Base-by-base conservation (phyloP, 306 rosid genomes). In the Begonia fuchsioides region DNA sequence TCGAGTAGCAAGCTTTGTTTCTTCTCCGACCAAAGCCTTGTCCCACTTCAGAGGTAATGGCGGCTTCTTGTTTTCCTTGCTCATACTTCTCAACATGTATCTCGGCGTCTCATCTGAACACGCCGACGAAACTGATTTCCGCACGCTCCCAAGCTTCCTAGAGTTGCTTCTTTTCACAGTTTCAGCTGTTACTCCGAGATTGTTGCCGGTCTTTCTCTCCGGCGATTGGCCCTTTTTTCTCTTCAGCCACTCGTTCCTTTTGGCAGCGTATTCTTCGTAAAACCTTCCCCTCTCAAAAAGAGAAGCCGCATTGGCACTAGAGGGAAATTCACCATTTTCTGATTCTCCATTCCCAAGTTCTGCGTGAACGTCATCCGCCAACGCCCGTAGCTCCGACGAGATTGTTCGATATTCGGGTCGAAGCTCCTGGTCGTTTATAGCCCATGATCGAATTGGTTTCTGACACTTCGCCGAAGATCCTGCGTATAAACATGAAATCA, bases 221-320 rank as follows among this genome's bases (percentile, higher is more conserved):
- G 52, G 68, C 1, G 47, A 26, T 15, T 63, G 54, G 0, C 71
- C 70, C 20, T 71, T 75, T 65, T 81, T 90, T 43, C 80, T 77
- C 66, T 58, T 76, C 2, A 90, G 78, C 72, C 85, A 79, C 70
- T 90, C 98, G n/a, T 85, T 85, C 64, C 98, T 76, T 57, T 80
- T 71, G 1, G 92, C 94, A 13, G 95, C 84, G 48, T 90, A 90
- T 49, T 68, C 92, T 1, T 90, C 92, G 32, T 90, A 90, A 14
- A 85, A 69, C 15, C 71, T 75, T 12, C 98, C 98, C 51, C 95
- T 73, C 63, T 81, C 79, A 43, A 90, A 85, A 18, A 75, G 53
- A 41, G 19, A 15, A 38, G 63, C 41, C 3, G 74, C 19, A 3
- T 61, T 58, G 18, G 58, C 64, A 18, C 49, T 10, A 14, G 50